phyloP scores from a whole-genome alignment of 768 basidiomycete species.

The Boletus tomentosulus region DNA sequence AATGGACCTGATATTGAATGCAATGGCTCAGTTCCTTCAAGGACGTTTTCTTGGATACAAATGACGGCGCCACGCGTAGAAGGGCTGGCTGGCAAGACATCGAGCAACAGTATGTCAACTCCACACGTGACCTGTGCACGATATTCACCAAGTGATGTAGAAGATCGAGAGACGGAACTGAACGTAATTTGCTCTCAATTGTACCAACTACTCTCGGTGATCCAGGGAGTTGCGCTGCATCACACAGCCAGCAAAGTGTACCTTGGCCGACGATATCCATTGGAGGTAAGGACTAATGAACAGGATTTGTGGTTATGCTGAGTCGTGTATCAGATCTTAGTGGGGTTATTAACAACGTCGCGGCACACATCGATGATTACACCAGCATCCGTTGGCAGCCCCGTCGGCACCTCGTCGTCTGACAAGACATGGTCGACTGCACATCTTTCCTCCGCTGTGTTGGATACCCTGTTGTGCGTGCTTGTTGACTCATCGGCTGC shows the following conservation, averaged over 20 bases:
- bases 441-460: constrained; percentile 64
- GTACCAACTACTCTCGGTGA: constrained; percentile 55
- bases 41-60: constrained; percentile 61
- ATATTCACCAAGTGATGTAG: constrained; percentile 22
- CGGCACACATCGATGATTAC: constrained; percentile 49
- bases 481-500: constrained; percentile 82
- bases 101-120: constrained; percentile 38
- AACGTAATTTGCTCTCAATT: constrained; percentile 49
- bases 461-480: constrained; percentile 84
- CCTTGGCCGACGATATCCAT: constrained; percentile 60
- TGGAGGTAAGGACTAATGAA: constrained; percentile 50
- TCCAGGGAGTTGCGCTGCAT: constrained; percentile 73
- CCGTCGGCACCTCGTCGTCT: constrained; percentile 13
- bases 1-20: constrained; percentile 5
- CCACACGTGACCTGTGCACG: not conserved
- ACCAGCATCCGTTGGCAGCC: constrained; percentile 7
- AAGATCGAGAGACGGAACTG: constrained; percentile 46
- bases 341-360: constrained; percentile 67
- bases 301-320: constrained; percentile 2
- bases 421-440: constrained; percentile 19
- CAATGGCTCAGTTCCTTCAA: constrained; percentile 54
- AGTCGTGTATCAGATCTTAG: constrained; percentile 51
- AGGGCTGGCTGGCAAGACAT: constrained; percentile 40
- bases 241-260: constrained; percentile 66
- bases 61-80: constrained; percentile 50